Evolutionary conservation across 2,329 filamentous ascomycete species (phyloP).

Genomic region (Emydomyces testavorans): DNA sequence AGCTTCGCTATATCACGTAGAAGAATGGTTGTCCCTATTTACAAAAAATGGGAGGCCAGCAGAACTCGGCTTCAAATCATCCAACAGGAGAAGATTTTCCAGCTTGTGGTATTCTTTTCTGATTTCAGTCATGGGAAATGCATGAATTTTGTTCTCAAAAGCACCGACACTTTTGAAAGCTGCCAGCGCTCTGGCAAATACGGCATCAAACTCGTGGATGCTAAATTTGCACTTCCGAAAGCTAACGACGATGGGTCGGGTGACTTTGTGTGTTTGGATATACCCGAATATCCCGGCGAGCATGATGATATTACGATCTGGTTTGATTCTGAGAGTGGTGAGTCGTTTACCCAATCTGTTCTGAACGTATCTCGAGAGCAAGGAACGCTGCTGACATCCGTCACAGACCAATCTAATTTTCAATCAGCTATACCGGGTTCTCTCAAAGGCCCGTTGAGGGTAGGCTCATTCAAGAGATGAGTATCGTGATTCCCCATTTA

Average conservation of each 20-base stretch:
- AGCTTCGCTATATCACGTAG: conserved; percentile 72
- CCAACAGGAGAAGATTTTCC: conserved; percentile 59
- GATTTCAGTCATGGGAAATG: conserved; percentile 77
- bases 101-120: conserved; percentile 77
- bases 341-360: conserved; percentile 28
- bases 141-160: conserved; percentile 79
- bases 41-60: conserved; percentile 88
- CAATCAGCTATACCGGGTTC: conserved; percentile 30
- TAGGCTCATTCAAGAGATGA: conserved; percentile 33
- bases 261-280: conserved; percentile 72
- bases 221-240: conserved; percentile 74
- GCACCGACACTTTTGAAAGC: conserved; percentile 69
- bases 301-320: conserved; percentile 81
- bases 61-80: conserved; percentile 70
- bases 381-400: neutral
- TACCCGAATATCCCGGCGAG: conserved; percentile 79
- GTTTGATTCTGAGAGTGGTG: conserved; percentile 69
- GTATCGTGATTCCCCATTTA: conserved; percentile 3
- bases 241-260: conserved; percentile 43
- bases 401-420: conserved; percentile 30
- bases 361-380: neutral
- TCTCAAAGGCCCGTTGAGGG: conserved; percentile 30
- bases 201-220: conserved; percentile 70
- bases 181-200: conserved; percentile 52
- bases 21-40: conserved; percentile 80